Conservation (phyloP, 257 asterid species). For the Solanum bukasovii region DNA sequence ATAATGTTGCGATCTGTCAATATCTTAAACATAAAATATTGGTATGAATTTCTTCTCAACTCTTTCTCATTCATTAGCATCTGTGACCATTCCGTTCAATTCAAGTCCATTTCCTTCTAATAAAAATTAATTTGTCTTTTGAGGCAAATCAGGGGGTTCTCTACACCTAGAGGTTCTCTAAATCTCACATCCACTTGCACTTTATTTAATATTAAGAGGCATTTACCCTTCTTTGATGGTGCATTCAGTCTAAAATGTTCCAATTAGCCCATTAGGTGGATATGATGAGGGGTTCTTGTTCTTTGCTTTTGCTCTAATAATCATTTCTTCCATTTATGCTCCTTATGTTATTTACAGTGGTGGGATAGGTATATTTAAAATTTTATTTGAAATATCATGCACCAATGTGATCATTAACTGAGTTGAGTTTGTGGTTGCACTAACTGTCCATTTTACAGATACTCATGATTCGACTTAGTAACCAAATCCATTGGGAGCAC, state of each 20-base stretch:
- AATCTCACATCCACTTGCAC: neutral
- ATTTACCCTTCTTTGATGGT: neutral
- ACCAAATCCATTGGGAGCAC: conserved; percentile 22
- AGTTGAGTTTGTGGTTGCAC: neutral
- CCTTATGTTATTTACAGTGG: neutral
- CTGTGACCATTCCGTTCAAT: neutral
- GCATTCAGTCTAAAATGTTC: neutral
- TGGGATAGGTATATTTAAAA: neutral
- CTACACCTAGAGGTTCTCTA: neutral
- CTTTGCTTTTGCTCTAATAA: neutral
- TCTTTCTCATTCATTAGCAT: neutral
- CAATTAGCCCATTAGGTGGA: neutral
- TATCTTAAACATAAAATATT: conserved; percentile 75
- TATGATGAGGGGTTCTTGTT: neutral
- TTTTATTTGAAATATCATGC: neutral
- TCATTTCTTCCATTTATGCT: neutral
- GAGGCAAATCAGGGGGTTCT: neutral
- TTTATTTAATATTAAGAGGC: neutral
- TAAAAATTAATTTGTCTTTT: neutral
- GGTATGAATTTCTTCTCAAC: conserved; percentile 27
- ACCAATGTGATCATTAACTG: neutral
- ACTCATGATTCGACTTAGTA: conserved; percentile 64
- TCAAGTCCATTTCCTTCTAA: neutral
- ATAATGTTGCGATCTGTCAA: conserved; percentile 28
- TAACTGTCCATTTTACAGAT: conserved; percentile 28